Conservation (phyloP, 768 basidiomycete genomes). For the Collybia mongolica region DNA sequence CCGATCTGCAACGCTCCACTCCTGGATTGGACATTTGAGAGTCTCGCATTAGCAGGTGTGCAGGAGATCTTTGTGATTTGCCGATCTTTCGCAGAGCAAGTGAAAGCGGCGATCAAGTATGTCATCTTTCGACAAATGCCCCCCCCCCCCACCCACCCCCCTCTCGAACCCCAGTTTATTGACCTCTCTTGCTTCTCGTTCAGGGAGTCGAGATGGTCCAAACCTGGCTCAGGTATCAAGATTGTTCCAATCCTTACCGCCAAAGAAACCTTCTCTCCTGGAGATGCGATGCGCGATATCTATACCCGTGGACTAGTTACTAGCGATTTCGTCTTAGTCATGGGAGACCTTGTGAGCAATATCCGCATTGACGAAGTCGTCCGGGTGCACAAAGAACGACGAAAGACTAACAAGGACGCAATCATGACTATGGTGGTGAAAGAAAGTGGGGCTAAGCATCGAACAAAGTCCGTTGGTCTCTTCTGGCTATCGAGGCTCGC, state of each 20-base stretch:
- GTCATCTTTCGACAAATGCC: conserved; percentile 21
- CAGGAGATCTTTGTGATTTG: conserved; percentile 97
- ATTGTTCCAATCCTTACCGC: conserved; percentile 85
- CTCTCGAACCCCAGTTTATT: conserved; percentile 8
- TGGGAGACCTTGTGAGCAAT: conserved; percentile 92
- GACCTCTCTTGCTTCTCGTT: conserved; percentile 8
- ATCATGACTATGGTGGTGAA: conserved; percentile 97
- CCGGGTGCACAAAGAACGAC: conserved; percentile 81
- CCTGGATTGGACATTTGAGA: conserved; percentile 96
- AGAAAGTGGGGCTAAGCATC: conserved; percentile 67
- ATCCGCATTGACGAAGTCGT: conserved; percentile 89
- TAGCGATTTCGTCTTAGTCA: conserved; percentile 87
- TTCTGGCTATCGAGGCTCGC: conserved; percentile 3
- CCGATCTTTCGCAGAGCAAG: conserved; percentile 83
- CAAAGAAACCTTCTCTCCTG: conserved; percentile 84
- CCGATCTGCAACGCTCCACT: conserved; percentile 94
- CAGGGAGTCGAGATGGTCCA: conserved; percentile 86
- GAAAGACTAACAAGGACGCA: conserved; percentile 86
- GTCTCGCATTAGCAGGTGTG: conserved; percentile 90
- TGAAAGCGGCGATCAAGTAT: conserved; percentile 83
- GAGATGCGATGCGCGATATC: conserved; percentile 92
- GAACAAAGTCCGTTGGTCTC: conserved; percentile 58
- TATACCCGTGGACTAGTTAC: conserved; percentile 91
- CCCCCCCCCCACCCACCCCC: no score
- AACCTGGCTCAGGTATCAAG: conserved; percentile 73